phyloP scores from a whole-genome alignment of 176 grass and related monocot genomes.

The Urochloa ruziziensis region DNA sequence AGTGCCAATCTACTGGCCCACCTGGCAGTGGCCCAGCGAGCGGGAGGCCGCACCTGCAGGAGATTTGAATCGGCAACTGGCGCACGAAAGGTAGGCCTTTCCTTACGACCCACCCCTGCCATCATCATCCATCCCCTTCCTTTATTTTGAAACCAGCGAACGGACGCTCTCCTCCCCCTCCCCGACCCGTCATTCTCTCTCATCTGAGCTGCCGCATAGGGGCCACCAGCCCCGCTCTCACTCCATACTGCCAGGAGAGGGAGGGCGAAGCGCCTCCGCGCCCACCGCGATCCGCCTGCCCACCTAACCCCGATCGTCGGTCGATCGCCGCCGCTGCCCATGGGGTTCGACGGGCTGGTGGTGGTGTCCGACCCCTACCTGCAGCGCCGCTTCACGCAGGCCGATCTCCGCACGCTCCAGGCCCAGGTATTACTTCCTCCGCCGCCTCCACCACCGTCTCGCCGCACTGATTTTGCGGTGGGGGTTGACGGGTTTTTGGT shows the following conservation, averaged over 20 bases:
- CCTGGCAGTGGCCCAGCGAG: not conserved
- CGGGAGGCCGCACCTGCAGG: not conserved
- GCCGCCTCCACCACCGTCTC: not conserved
- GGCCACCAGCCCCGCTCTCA: not conserved
- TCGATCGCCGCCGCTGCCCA: not conserved
- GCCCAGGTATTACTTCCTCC: conserved; percentile 27
- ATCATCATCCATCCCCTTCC: conserved; percentile 12
- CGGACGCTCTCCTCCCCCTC: not conserved
- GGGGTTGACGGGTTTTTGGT: not conserved
- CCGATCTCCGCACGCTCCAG: conserved; percentile 72
- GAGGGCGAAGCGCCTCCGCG: conserved; percentile 1
- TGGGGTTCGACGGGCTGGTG: conserved; percentile 49
- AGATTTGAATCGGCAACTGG: conserved; percentile 35
- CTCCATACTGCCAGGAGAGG: not conserved
- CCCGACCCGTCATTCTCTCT: conserved; percentile 4
- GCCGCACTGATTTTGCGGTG: not conserved
- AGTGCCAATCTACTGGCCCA: not conserved
- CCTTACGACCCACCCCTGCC: conserved; percentile 25
- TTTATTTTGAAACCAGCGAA: conserved; percentile 38
- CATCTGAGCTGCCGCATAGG: conserved; percentile 22
- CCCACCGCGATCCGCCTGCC: not conserved
- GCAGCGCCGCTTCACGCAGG: conserved; percentile 82
- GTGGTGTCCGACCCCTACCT: conserved; percentile 78
- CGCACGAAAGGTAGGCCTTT: conserved; percentile 10
- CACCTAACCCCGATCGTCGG: conserved; percentile 10